A percentile compares a stretch with the other conserved stretches of the same genome.
Conservation (phyloP, 2,329 filamentous ascomycete species). For the Coleophoma eucalyptorum region DNA sequence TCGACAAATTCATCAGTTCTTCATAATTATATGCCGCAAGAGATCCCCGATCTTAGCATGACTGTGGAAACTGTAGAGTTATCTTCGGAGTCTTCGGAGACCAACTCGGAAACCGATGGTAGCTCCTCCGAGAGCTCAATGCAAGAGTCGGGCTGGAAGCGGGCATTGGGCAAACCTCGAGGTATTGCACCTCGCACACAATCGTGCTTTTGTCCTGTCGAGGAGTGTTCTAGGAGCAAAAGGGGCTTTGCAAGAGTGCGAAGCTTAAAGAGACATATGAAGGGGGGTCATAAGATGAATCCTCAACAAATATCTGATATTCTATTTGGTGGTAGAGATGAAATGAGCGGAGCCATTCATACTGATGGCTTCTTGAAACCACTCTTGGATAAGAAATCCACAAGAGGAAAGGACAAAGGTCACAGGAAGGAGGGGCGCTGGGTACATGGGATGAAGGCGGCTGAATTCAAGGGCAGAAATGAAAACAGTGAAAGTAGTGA, state of each 20-base stretch:
- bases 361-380: slow-evolving; percentile 63
- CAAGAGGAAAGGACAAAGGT: slow-evolving; percentile 8
- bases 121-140: slow-evolving; percentile 1
- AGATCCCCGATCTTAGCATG: slow-evolving; percentile 13
- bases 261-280: slow-evolving; percentile 40
- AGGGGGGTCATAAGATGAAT: slow-evolving; percentile 34
- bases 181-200: background rate
- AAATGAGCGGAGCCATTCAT: slow-evolving; percentile 60
- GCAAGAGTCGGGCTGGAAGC: background rate
- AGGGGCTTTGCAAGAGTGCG: slow-evolving; percentile 32
- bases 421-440: background rate
- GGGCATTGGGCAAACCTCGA: background rate
- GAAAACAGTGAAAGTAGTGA: too few relatives aligned
- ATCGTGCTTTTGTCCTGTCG: slow-evolving; percentile 30
- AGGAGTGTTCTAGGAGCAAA: slow-evolving; percentile 30
- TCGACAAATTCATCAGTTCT: slow-evolving; percentile 7
- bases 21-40: slow-evolving; percentile 20
- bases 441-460: background rate
- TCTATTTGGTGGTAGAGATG: slow-evolving; percentile 27
- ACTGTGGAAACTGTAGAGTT: background rate
- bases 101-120: background rate
- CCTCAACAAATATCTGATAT: slow-evolving; percentile 52
- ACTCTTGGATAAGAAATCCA: slow-evolving; percentile 30
- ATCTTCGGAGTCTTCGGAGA: slow-evolving; percentile 1
- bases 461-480: too few relatives aligned